Evolutionary conservation across 768 basidiomycete genomes (phyloP).

Genomic region (Xerocomellus dryophilus): DNA sequence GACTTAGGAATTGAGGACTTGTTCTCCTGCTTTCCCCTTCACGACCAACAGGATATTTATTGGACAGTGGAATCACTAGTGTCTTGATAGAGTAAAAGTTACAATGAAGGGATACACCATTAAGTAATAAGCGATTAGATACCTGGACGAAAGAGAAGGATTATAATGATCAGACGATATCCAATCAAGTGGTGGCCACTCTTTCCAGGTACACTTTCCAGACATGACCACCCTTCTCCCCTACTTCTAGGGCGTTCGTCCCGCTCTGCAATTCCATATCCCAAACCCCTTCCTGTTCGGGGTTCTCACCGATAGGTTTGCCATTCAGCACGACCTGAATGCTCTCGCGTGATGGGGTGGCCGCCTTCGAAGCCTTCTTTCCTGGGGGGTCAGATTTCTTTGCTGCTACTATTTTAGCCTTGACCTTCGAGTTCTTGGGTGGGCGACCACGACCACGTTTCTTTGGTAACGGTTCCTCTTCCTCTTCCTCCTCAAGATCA

Average conservation of each 20-base stretch:
- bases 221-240: constrained; percentile 62
- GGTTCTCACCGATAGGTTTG: constrained; percentile 42
- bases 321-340: constrained; percentile 68
- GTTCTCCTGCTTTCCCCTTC: background rate
- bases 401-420: constrained; percentile 31
- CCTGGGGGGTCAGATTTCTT: constrained; percentile 36
- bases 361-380: constrained; percentile 46
- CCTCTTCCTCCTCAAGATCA: constrained; percentile 45
- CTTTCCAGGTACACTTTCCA: constrained; percentile 72
- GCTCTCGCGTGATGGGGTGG: constrained; percentile 39
- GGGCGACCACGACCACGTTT: constrained; percentile 42
- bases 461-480: constrained; percentile 36
- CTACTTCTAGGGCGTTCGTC: constrained; percentile 64
- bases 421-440: constrained; percentile 32
- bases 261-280: constrained; percentile 58
- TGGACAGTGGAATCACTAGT: constrained; percentile 15
- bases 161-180: constrained; percentile 3
- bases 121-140: constrained; percentile 33
- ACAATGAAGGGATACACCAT: constrained; percentile 29
- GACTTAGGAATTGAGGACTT: constrained; percentile 13
- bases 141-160: constrained; percentile 12
- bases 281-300: constrained; percentile 55
- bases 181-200: constrained; percentile 23
- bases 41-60: constrained; percentile 3
- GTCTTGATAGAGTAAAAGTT: constrained; percentile 26